Percentiles rank a stretch among this genome's conserved stretches.
Evolutionary conservation across 345 rosid species (phyloP).

Genomic region (Bruguiera parviflora): DNA sequence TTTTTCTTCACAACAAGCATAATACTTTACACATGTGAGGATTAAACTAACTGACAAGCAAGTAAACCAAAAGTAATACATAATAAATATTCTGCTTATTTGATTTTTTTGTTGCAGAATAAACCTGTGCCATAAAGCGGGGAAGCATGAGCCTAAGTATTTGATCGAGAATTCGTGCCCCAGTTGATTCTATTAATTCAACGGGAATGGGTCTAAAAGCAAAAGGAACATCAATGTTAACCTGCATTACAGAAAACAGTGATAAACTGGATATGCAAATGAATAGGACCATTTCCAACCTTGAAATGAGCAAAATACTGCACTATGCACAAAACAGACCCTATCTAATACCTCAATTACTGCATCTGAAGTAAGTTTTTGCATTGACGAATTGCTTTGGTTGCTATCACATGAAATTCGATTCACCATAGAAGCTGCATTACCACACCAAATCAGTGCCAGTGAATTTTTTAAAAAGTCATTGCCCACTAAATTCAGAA

Average conservation of each 20-base stretch:
- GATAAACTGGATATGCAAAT: constrained; percentile 1
- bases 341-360: constrained; percentile 60
- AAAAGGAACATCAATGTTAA: constrained; percentile 73
- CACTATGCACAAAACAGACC: constrained; percentile 5
- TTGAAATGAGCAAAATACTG: constrained; percentile 4
- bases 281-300: neutral
- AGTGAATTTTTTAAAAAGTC: constrained; percentile 33
- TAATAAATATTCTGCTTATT: neutral
- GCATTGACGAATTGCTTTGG: constrained; percentile 37
- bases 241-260: constrained; percentile 34
- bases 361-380: constrained; percentile 78
- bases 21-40: neutral
- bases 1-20: no score
- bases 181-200: constrained; percentile 70
- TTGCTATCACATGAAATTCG: constrained; percentile 59
- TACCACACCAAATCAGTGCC: constrained; percentile 41
- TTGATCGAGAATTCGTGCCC: constrained; percentile 77
- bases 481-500: constrained; percentile 17
- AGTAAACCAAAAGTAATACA: neutral
- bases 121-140: constrained; percentile 88
- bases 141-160: constrained; percentile 84
- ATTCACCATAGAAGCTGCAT: constrained; percentile 94
- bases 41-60: neutral
- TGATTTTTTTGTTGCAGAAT: constrained; percentile 20
- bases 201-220: constrained; percentile 70